Evolutionary conservation across 805 yeast species (phyloP), one percentile per base, ranked within the genome.

Genomic region (Ogataea trehalophila): DNA sequence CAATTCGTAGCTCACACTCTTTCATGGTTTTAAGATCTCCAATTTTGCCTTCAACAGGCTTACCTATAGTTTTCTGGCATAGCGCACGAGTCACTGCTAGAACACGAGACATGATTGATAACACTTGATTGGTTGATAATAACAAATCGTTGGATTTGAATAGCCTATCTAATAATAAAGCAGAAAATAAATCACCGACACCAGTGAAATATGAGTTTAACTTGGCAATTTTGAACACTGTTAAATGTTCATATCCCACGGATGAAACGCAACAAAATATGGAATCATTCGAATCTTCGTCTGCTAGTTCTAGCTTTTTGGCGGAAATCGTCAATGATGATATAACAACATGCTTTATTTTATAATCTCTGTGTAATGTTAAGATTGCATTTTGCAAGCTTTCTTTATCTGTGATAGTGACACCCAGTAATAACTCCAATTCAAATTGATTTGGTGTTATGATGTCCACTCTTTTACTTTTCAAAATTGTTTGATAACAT

Each of bases 391-490:
- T 37, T 33, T 62, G 60, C 40, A 87, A 69, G 9, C 67, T 59
- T 1, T 60, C 67, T 23, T 58, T 47, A 23, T 71, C 63, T 2
- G 58, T 59, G 18, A 87, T 75, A 44, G 71, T 71, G 45, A 67
- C 59, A 14, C 56, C 66, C 22, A 59, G 23, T 39, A 92, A 65
- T 29, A 88, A 62, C 65, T 90, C 97, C 16, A 85, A 74, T 62
- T 91, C 98, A 64, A 85, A 92, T 62, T 87, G 95, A 63, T 91
- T 91, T 3, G 98, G 98, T 0, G 97, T 91, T 15, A 87, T 79
- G 8, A 88, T 69, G 55, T 86, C 88, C 8, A 90, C 85, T 1
- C 52, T 58, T 6, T 74, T 79, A 37, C 57, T 55, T 17, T 62
- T 53, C 29, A 83, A 59, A 14, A 81, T 68, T 4, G 66, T 53